Percentiles rank a stretch among this genome's conserved stretches.
Conservation (phyloP, 805 yeast species). For the Candida maesae region DNA sequence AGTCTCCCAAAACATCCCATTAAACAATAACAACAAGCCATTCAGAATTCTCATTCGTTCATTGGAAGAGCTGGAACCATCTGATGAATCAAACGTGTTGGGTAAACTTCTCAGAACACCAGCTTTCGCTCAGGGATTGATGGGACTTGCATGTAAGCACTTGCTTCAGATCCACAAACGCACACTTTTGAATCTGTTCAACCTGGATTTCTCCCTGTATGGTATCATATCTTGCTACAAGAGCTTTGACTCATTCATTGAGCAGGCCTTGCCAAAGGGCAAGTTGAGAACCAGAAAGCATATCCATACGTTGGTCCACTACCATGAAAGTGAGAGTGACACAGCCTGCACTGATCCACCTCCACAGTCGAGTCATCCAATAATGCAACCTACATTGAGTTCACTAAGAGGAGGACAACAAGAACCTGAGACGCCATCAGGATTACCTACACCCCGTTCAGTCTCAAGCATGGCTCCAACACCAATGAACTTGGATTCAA, state of each 20-base stretch:
- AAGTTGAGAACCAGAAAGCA: conserved; percentile 1
- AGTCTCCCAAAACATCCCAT: not conserved
- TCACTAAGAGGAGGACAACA: not conserved
- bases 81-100: conserved; percentile 2
- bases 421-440: not conserved
- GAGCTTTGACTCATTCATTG: conserved; percentile 9
- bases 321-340: not conserved
- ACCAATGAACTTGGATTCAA: not conserved
- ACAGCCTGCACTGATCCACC: not conserved
- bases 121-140: conserved; percentile 9
- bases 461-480: not conserved
- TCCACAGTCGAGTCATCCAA: not conserved
- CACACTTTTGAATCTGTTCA: conserved; percentile 9
- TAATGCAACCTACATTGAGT: not conserved
- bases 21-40: not conserved
- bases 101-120: conserved; percentile 6
- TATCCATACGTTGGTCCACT: conserved; percentile 4
- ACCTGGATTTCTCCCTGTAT: conserved; percentile 8
- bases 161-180: conserved; percentile 9
- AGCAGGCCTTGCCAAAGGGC: conserved; percentile 3
- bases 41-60: conserved; percentile 1
- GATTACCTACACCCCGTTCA: not conserved
- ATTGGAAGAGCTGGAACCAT: conserved; percentile 18
- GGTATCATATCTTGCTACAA: conserved; percentile 13
- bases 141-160: conserved; percentile 14